phyloP scores from a whole-genome alignment of 139 green algal genomes.

The Tetradesmus lagerheimii region DNA sequence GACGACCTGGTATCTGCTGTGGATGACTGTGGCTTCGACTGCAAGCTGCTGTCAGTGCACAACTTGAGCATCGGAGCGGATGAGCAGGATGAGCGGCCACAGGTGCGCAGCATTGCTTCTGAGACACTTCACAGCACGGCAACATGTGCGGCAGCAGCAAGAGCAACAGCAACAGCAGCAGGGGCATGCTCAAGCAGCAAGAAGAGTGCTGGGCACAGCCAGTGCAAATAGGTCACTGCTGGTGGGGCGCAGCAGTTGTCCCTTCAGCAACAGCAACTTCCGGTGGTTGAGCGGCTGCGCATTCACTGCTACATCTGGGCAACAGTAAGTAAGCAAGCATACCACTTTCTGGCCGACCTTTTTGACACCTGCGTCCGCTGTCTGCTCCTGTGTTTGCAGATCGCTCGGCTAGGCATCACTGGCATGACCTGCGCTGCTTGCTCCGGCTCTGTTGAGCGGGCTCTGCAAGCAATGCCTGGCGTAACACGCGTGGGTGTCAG shows the following conservation, averaged over 20 bases:
- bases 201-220: too few species aligned
- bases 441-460: constrained; percentile 75
- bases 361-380: neutral
- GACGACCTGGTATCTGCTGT: constrained; percentile 12
- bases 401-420: constrained; percentile 61
- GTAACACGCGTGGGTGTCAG: constrained; percentile 45
- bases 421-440: constrained; percentile 92
- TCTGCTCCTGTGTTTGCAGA: constrained; percentile 46
- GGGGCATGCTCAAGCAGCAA: neutral
- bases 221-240: too few species aligned
- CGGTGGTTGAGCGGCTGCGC: too few species aligned
- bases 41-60: constrained; percentile 36
- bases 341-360: neutral
- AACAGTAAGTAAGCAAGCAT: too few species aligned
- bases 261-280: too few species aligned
- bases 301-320: too few species aligned
- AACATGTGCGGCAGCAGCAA: neutral
- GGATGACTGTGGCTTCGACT: constrained; percentile 38
- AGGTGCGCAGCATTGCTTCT: neutral
- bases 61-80: neutral
- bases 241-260: too few species aligned
- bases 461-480: constrained; percentile 62
- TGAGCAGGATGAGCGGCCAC: constrained; percentile 7
- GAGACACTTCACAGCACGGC: too few species aligned
- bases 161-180: neutral